Evolutionary conservation across 1,139 yeast species (phyloP).

Genomic region (Suhomyces taliae): DNA sequence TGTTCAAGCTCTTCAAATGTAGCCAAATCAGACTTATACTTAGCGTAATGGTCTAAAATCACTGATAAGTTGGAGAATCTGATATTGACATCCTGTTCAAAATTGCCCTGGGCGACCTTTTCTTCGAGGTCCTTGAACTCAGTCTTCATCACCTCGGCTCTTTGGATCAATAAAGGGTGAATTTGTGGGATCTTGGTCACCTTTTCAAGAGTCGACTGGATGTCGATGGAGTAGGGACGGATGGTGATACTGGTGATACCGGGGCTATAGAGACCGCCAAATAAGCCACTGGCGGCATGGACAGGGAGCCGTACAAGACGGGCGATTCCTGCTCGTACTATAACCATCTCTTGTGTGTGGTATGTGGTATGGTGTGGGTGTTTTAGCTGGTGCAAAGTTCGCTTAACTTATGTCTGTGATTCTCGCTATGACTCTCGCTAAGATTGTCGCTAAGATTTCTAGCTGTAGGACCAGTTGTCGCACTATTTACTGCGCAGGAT

Average conservation of each 20-base stretch:
- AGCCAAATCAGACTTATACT: slow-evolving; percentile 42
- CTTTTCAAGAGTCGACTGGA: slow-evolving; percentile 5
- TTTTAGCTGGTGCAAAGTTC: no score
- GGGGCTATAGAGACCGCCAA: no score
- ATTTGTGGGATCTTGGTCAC: slow-evolving; percentile 23
- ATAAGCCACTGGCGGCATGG: no score
- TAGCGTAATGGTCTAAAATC: slow-evolving; percentile 52
- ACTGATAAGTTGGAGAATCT: slow-evolving; percentile 55
- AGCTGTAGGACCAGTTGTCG: no score
- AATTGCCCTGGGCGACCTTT: slow-evolving; percentile 46
- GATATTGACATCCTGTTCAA: slow-evolving; percentile 57
- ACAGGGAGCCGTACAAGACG: no score
- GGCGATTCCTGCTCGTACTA: no score
- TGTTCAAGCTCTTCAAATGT: slow-evolving; percentile 39
- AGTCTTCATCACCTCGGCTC: slow-evolving; percentile 54
- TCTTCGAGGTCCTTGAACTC: slow-evolving; percentile 54
- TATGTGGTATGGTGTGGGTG: no score
- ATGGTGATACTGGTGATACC: background rate
- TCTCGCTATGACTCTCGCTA: no score
- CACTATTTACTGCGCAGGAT: no score
- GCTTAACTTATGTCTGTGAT: no score
- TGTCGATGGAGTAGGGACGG: background rate
- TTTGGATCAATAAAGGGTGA: slow-evolving; percentile 61
- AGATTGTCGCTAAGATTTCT: no score
- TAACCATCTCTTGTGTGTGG: no score